Evolutionary conservation across 2,329 filamentous ascomycete species (phyloP), one percentile per base, ranked within the genome.

Genomic region (Fusarium sp.): DNA sequence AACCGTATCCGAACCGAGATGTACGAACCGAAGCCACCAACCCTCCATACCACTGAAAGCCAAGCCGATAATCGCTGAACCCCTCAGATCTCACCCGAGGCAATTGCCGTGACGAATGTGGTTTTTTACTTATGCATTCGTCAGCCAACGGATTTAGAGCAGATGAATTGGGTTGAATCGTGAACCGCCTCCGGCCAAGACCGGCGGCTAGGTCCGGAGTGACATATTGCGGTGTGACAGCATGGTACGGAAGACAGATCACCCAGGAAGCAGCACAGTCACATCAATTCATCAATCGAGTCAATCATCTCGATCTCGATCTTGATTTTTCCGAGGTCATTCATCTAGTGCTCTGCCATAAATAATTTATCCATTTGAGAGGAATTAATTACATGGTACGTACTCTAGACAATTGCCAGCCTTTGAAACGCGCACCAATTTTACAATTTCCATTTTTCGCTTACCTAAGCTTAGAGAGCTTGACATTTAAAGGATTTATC

Each of bases 1-100:
- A 62, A 65, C 64, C 65, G 64, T 65, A 34, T 26, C 64, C 64
- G 62, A 65, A 62, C 62, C 62, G 62, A 62, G 23, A 49, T n/a
- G 12, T 11, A 18, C 26, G 23, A 58, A 30, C 62, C 62, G 62
- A 59, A 58, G 21, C 4, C 3, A 31, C 30, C 30, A 31, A 31
- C 30, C 30, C 14, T 31, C 30, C 14, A 31, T 31, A 28, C 31
- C n/a, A 13, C 10, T 19, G n/a, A 7, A 45, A 21, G 41, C 21
- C 28, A 56, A 58, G 7, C 26, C 26, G 42, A 59, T 28, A 10
- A n/a, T 46, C n/a, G 31, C 30, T n/a, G 51, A 44, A 50, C 37
- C 31, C n/a, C 13, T 44, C 49, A 14, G 21, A 26, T 5, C 18
- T 10, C 10, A 21, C 31, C 41, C 49, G 56, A 45, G 6, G 12